Conservation (phyloP, 768 basidiomycete genomes). For the Sporobolomyces pararoseus region DNA sequence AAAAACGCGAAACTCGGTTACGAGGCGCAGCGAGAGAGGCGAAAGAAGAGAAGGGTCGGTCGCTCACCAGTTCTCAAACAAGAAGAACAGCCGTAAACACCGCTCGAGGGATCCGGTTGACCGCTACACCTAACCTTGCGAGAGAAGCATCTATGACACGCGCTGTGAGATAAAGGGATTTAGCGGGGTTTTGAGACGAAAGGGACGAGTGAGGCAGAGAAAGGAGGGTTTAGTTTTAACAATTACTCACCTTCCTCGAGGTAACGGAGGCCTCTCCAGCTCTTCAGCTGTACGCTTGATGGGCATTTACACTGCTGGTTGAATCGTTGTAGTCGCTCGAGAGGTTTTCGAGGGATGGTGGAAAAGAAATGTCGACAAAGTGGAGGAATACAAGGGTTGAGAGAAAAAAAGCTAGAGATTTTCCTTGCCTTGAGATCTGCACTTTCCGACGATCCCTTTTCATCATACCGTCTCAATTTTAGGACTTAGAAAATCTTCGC, state of each 20-base stretch:
- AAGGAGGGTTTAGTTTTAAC: not conserved
- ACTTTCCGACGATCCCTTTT: too few relatives aligned
- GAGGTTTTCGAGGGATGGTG: too few relatives aligned
- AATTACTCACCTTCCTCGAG: conserved; percentile 27
- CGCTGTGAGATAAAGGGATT: conserved; percentile 7
- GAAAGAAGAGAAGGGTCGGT: not conserved
- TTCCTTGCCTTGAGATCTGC: too few relatives aligned
- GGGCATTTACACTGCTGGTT: conserved; percentile 13
- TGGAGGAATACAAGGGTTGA: too few relatives aligned
- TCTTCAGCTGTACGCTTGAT: conserved; percentile 32
- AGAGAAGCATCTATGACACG: conserved; percentile 33
- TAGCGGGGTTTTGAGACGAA: too few relatives aligned
- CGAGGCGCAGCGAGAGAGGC: not conserved
- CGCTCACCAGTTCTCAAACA: conserved; percentile 28
- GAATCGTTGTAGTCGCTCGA: too few relatives aligned
- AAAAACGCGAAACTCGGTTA: conserved; percentile 2
- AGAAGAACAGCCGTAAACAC: conserved; percentile 21
- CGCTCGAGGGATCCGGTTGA: conserved; percentile 11
- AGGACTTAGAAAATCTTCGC: too few relatives aligned
- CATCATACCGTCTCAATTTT: too few relatives aligned
- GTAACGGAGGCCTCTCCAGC: conserved; percentile 10
- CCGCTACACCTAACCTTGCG: conserved; percentile 33
- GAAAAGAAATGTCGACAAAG: too few relatives aligned
- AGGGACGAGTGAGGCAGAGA: not conserved
- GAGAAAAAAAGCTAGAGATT: too few relatives aligned